These are phyloP conservation scores for Dissophora globulifera DNA, from an alignment of 192 early-diverging fungal species.

Conservation along the genomic window DNA sequence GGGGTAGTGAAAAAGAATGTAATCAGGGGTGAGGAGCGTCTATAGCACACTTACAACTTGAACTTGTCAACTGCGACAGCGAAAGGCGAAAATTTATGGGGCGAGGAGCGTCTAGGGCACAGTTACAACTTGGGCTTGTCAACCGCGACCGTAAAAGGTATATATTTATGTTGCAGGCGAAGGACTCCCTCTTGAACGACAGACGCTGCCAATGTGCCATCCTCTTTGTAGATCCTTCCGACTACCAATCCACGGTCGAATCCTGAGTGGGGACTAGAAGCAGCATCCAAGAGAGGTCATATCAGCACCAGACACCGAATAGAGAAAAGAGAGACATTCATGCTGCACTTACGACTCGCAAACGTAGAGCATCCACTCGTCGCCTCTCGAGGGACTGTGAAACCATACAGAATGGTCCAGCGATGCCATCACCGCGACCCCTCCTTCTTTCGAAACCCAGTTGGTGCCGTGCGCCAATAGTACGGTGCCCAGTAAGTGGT, in stretches of 20 bases:
- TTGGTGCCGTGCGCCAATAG: constrained; percentile 58
- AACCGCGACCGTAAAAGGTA: constrained; percentile 8
- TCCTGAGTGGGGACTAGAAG: constrained; percentile 69
- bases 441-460: constrained; percentile 57
- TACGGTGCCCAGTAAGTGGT: constrained; percentile 33
- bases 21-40: too few relatives aligned
- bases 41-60: too few relatives aligned
- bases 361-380: constrained; percentile 77
- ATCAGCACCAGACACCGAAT: neutral
- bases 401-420: constrained; percentile 89
- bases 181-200: constrained; percentile 90
- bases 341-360: constrained; percentile 36
- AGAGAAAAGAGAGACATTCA: neutral
- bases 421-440: constrained; percentile 69
- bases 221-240: constrained; percentile 81
- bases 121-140: constrained; percentile 31
- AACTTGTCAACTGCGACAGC: too few relatives aligned
- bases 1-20: too few relatives aligned
- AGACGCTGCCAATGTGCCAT: constrained; percentile 82
- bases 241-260: constrained; percentile 80
- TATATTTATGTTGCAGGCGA: constrained; percentile 38
- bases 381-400: constrained; percentile 81
- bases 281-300: too few relatives aligned
- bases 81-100: too few relatives aligned
- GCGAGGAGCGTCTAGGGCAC: too few relatives aligned